A percentile compares a stretch with the other conserved stretches of the same genome.
Conservation (phyloP, 352 stramenopile genomes). For the Globisporangium apiculatum region DNA sequence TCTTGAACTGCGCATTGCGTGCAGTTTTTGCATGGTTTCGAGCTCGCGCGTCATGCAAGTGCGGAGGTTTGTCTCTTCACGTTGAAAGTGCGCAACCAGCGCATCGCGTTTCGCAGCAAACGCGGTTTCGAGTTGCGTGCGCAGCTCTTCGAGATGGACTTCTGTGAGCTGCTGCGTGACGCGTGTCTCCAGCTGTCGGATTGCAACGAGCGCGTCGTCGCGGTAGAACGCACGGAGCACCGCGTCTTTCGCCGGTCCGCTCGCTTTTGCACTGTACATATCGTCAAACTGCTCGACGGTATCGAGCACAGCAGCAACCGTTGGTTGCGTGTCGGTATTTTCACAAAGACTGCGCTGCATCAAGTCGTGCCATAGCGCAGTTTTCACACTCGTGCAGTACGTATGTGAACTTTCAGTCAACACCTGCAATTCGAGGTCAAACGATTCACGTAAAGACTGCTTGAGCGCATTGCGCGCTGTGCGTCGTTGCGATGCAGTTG, state of each 20-base stretch:
- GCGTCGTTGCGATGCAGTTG: slow-evolving; percentile 22
- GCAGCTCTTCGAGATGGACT: slow-evolving; percentile 39
- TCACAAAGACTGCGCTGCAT: neutral
- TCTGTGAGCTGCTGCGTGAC: slow-evolving; percentile 49
- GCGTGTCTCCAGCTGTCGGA: slow-evolving; percentile 42
- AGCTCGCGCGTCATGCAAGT: slow-evolving; percentile 48
- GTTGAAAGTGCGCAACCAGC: slow-evolving; percentile 58
- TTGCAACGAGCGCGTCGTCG: slow-evolving; percentile 41
- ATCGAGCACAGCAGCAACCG: slow-evolving; percentile 35
- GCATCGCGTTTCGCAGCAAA: slow-evolving; percentile 54
- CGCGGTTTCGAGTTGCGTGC: slow-evolving; percentile 42
- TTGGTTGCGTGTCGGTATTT: neutral
- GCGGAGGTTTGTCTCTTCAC: slow-evolving; percentile 56
- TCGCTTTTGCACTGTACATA: slow-evolving; percentile 32
- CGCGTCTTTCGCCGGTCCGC: slow-evolving; percentile 38
- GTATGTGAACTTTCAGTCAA: slow-evolving; percentile 38
- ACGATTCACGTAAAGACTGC: slow-evolving; percentile 29
- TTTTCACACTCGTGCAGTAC: slow-evolving; percentile 41
- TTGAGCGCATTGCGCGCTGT: slow-evolving; percentile 50
- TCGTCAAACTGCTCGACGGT: slow-evolving; percentile 49
- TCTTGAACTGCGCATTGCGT: slow-evolving; percentile 42
- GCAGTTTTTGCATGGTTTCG: slow-evolving; percentile 65
- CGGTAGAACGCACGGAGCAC: slow-evolving; percentile 60
- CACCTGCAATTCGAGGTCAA: slow-evolving; percentile 26
- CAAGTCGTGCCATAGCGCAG: slow-evolving; percentile 25